Base-by-base conservation (phyloP, 1,284 basidiomycete genomes). In the Pseudozyma sp. region DNA sequence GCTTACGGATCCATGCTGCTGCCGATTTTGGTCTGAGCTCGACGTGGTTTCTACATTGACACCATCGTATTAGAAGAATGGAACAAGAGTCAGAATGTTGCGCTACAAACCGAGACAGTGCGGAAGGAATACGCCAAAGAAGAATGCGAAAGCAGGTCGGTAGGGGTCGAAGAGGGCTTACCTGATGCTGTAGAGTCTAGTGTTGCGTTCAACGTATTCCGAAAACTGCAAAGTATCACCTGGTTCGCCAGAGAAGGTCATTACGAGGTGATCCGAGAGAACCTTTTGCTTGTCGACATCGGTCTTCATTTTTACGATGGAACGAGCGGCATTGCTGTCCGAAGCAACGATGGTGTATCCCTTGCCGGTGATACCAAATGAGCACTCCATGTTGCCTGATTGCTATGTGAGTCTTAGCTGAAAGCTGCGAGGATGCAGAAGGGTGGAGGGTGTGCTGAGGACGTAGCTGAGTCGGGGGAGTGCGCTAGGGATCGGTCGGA, bases 241-340 rank as follows among this genome's bases (percentile, higher is more conserved):
- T 60, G 72, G 92, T 86, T 97, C 94, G 73, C 95, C 95, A 78
- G 93, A 93, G 86, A 92, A 95, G 0, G 95, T 91, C 94, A 99
- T 97, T 82, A 97, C 90, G 18, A 99, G 88, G 85, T 97, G 93
- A 43, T 95, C 91, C 75, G 93, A 92, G 40, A 99, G 89, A 38
- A 90, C 89, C 87, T 95, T 95, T 87, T 96, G 95, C 88, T 99
- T 98, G 89, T 99, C 96, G 87, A 95, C 93, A 87, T 97, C 94
- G 36, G 89, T 86, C 88, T 99, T 97, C 94, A 98, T 97, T 87
- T 95, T 96, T 83, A 98, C 91, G 86, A 99, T 95, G 21, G 93
- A 96, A 66, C 93, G 90, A 6, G 91, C 91, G 8, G 94, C 91
- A 36, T 91, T 94, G 25, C 91, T 95, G 86, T 99, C 96, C 31